A percentile compares a stretch with the other conserved stretches of the same genome.
Conservation (phyloP, 805 yeast species). For the Candida sakaeoensis region DNA sequence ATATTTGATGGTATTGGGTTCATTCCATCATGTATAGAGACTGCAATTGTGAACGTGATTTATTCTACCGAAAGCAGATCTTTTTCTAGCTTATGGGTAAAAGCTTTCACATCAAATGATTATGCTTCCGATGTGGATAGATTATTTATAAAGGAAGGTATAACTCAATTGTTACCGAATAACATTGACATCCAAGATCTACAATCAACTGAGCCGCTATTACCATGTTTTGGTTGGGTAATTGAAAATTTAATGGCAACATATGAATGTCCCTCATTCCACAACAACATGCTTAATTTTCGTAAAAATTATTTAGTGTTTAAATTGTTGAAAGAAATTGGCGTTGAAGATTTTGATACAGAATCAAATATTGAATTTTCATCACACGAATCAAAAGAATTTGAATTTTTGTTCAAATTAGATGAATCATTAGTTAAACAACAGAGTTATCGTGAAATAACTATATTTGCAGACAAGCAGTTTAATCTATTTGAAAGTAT, state of each 20-base stretch:
- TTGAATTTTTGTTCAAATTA: slow-evolving; percentile 51
- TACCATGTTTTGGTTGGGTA: slow-evolving; percentile 93
- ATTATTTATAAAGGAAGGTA: slow-evolving; percentile 17
- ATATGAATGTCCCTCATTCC: slow-evolving; percentile 67
- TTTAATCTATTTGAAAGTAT: slow-evolving; percentile 25
- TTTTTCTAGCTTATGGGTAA: slow-evolving; percentile 66
- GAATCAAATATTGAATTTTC: slow-evolving; percentile 13
- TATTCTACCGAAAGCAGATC: slow-evolving; percentile 77
- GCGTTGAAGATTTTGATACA: slow-evolving; percentile 31
- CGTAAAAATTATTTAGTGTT: slow-evolving; percentile 56
- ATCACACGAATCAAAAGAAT: slow-evolving; percentile 38
- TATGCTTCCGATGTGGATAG: not conserved
- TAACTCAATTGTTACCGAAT: slow-evolving; percentile 30
- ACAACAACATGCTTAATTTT: slow-evolving; percentile 68
- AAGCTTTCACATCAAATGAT: slow-evolving; percentile 33
- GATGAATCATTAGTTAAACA: slow-evolving; percentile 27
- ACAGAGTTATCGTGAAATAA: slow-evolving; percentile 2
- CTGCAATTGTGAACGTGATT: slow-evolving; percentile 70
- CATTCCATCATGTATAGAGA: slow-evolving; percentile 81
- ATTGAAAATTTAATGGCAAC: slow-evolving; percentile 70
- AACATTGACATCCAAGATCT: slow-evolving; percentile 24
- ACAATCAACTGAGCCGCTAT: slow-evolving; percentile 43
- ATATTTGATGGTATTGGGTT: slow-evolving; percentile 33
- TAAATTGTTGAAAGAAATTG: slow-evolving; percentile 36
- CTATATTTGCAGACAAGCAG: slow-evolving; percentile 15